Conservation (phyloP, 371 early-diverging fungal genomes). For the Mortierella sp. region DNA sequence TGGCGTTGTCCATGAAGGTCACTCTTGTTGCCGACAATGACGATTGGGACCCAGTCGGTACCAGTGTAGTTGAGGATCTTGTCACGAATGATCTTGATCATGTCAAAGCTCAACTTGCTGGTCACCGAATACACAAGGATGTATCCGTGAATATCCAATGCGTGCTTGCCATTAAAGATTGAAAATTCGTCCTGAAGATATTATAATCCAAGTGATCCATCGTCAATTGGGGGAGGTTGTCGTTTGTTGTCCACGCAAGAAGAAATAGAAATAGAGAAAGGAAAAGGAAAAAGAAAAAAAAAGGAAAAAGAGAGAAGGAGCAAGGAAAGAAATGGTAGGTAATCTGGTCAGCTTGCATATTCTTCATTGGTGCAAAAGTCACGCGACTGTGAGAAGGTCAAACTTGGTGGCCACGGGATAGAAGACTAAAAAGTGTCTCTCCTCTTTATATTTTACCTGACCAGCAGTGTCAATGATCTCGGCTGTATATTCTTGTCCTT, state of each 20-base stretch:
- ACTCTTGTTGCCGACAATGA: conserved; percentile 94
- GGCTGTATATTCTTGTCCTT: conserved; percentile 85
- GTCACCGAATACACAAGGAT: conserved; percentile 95
- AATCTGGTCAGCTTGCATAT: not conserved
- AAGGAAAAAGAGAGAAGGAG: not conserved
- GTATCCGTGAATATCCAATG: conserved; percentile 93
- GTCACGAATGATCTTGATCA: conserved; percentile 90
- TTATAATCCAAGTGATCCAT: not conserved
- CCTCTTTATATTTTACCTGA: conserved; percentile 65
- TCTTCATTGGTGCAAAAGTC: not conserved
- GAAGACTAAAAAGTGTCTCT: not conserved
- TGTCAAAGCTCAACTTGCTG: conserved; percentile 87
- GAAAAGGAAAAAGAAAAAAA: not conserved
- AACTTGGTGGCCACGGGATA: not conserved
- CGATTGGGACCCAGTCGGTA: conserved; percentile 88
- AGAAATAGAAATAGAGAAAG: conserved; percentile 3
- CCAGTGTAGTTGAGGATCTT: conserved; percentile 96
- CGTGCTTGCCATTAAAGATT: conserved; percentile 89
- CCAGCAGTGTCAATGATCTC: conserved; percentile 98
- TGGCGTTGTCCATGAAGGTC: conserved; percentile 86
- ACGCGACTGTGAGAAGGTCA: not conserved
- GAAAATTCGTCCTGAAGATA: conserved; percentile 89
- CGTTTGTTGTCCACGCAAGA: not conserved
- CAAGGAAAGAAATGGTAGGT: not conserved
- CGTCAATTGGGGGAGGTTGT: too few species aligned